These are phyloP conservation scores for Backusella circina DNA, from an alignment of 192 early-diverging fungal genomes.

Conservation along the genomic window DNA sequence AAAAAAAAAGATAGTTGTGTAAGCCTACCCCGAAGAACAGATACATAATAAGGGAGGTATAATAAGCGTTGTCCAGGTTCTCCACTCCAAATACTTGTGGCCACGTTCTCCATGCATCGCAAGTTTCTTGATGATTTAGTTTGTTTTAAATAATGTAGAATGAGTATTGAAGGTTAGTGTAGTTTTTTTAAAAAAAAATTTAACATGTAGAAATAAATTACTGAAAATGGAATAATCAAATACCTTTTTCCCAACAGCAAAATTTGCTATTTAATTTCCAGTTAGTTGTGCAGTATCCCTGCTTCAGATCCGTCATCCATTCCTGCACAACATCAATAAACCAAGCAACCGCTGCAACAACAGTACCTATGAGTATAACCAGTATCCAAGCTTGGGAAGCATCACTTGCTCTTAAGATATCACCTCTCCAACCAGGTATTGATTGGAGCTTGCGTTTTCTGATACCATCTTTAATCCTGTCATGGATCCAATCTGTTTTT, in stretches of 20 bases:
- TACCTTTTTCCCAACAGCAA: slow-evolving; percentile 75
- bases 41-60: slow-evolving; percentile 33
- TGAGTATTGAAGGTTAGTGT: background rate
- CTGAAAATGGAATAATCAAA: background rate
- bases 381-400: slow-evolving; percentile 86
- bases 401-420: slow-evolving; percentile 61
- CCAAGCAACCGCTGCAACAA: slow-evolving; percentile 60
- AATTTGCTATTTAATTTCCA: slow-evolving; percentile 73
- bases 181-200: background rate
- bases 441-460: slow-evolving; percentile 54
- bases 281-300: slow-evolving; percentile 73
- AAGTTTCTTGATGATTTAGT: slow-evolving; percentile 19
- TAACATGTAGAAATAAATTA: background rate
- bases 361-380: slow-evolving; percentile 62
- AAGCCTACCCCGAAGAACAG: slow-evolving; percentile 34
- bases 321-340: slow-evolving; percentile 73
- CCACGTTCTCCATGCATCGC: slow-evolving; percentile 54
- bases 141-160: background rate
- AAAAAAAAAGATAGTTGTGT: background rate
- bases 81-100: slow-evolving; percentile 29
- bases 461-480: slow-evolving; percentile 78
- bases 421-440: slow-evolving; percentile 51
- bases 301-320: slow-evolving; percentile 79
- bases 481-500: slow-evolving; percentile 83
- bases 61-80: slow-evolving; percentile 9